phyloP scores from a whole-genome alignment of 2,329 filamentous ascomycete species.

The Penicillium verrucosum region DNA sequence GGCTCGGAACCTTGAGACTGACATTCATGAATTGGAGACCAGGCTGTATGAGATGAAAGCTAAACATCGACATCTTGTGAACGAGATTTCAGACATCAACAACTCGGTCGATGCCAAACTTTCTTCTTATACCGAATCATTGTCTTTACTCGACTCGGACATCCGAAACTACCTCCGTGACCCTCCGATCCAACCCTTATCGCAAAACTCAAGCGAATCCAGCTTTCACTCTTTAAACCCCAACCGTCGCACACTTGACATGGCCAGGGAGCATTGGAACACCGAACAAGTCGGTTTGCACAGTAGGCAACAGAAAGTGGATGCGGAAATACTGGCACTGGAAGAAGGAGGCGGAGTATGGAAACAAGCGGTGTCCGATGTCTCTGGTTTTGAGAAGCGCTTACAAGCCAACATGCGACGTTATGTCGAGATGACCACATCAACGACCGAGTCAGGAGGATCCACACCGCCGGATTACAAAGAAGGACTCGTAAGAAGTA shows the following conservation, averaged over 20 bases:
- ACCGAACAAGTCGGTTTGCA: slow-evolving; percentile 48
- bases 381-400: slow-evolving; percentile 51
- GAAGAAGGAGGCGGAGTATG: slow-evolving; percentile 59
- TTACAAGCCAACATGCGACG: slow-evolving; percentile 34
- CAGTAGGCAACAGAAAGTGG: slow-evolving; percentile 45
- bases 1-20: slow-evolving; percentile 50
- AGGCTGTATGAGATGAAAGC: slow-evolving; percentile 55
- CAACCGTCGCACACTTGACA: slow-evolving; percentile 56
- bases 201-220: slow-evolving; percentile 27
- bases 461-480: slow-evolving; percentile 17
- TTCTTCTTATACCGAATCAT: slow-evolving; percentile 56
- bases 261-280: slow-evolving; percentile 58
- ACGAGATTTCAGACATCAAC: slow-evolving; percentile 52
- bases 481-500: slow-evolving; percentile 25
- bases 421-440: slow-evolving; percentile 26
- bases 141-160: slow-evolving; percentile 56
- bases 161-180: slow-evolving; percentile 51
- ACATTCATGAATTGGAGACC: slow-evolving; percentile 58
- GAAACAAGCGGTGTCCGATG: slow-evolving; percentile 52
- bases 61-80: slow-evolving; percentile 52
- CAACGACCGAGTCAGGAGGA: slow-evolving; percentile 13
- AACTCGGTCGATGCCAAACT: slow-evolving; percentile 58
- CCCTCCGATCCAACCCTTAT: slow-evolving; percentile 44
- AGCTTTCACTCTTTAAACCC: slow-evolving; percentile 53
- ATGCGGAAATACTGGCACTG: slow-evolving; percentile 55